These are phyloP conservation scores for Kazachstania bromeliacearum DNA, from an alignment of 805 yeast genomes.

Conservation along the genomic window DNA sequence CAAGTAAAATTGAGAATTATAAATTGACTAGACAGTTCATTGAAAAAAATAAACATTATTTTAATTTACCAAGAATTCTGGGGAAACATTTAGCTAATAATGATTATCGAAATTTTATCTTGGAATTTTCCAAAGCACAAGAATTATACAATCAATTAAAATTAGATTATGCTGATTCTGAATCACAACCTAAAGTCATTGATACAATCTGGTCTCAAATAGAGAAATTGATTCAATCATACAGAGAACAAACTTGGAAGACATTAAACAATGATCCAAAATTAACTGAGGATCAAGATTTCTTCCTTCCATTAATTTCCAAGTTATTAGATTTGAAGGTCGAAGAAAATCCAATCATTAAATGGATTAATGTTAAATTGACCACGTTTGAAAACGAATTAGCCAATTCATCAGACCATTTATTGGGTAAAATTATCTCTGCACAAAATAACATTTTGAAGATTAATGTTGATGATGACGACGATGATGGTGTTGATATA, in stretches of 20 bases:
- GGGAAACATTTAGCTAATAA: constrained; percentile 34
- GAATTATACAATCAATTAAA: constrained; percentile 18
- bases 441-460: constrained; percentile 34
- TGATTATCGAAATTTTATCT: constrained; percentile 49
- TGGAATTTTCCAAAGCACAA: constrained; percentile 47
- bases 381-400: constrained; percentile 33
- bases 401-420: constrained; percentile 34
- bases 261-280: constrained; percentile 22
- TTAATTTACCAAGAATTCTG: constrained; percentile 49
- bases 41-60: constrained; percentile 42
- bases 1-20: constrained; percentile 40
- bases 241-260: constrained; percentile 47
- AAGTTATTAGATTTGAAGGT: constrained; percentile 55
- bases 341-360: constrained; percentile 52
- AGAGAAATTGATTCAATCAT: constrained; percentile 42
- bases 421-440: constrained; percentile 32
- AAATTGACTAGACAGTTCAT: constrained; percentile 42
- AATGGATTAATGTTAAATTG: constrained; percentile 49
- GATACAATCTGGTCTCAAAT: constrained; percentile 49
- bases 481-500: constrained; percentile 26
- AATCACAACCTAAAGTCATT: constrained; percentile 28
- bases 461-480: constrained; percentile 6
- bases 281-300: constrained; percentile 14
- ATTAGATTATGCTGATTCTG: not conserved
- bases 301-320: constrained; percentile 38